Evolutionary conservation across 345 rosid genomes (phyloP), one percentile per base, ranked within the genome.

Genomic region (Diplotaxis tenuifolia): DNA sequence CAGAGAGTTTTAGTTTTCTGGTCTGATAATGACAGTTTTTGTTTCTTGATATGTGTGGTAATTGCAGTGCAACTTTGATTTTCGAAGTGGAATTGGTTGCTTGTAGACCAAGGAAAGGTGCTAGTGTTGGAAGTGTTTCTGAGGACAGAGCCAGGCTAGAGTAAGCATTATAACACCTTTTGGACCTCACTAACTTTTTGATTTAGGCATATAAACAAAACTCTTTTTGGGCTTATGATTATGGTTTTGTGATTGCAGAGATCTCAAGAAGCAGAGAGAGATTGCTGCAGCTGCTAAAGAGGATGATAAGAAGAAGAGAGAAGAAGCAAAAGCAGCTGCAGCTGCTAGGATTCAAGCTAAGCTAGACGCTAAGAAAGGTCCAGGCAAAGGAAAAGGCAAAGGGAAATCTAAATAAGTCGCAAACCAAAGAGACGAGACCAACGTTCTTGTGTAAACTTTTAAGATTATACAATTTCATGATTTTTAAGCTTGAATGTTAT

Each of bases 321-420:
- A 95, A 79, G 96, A 86, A 76, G 97, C 97, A 11, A 92, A 92
- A 79, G 97, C 97, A 3, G 91, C 97, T 0, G 96, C 96, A 0
- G 93, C 97, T n/a, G 91, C 97, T 19, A 89, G 96, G 19, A 78
- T 92, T 69, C 97, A 88, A 55, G 96, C 97, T 82, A 92, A 95
- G 84, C 71, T 95, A 36, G 97, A 85, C 4, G 76, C 97, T 6
- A 90, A 92, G 88, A 95, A 87, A 74, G 89, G 83, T 54, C 87
- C 75, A 34, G 94, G 95, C 40, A 91, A 91, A 73, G 93, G 97
- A 29, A 89, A 92, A 72, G 93, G 96, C 27, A 95, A 89, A 80
- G 86, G 82, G 20, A 95, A 90, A 74, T 87, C 81, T 56, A 78
- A 78, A 57, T 78, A 60, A 71, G 66, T 31, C 25, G 4, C 12